Base-by-base conservation (phyloP, 2,329 filamentous ascomycete genomes). In the Passalora sequoiae region DNA sequence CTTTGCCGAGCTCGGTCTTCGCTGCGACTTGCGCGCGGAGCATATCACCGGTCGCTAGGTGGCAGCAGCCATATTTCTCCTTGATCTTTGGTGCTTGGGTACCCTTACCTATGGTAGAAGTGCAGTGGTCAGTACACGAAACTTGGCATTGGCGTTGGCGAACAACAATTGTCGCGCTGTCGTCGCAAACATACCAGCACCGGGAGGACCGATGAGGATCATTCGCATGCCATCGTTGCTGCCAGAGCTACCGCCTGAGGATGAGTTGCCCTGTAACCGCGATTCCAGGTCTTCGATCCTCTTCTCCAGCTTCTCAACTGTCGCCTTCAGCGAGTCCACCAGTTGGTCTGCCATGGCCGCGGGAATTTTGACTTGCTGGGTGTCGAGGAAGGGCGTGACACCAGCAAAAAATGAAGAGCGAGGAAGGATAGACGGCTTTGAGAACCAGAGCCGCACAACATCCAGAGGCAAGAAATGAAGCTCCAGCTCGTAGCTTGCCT, bases 31-130 rank as follows among this genome's bases (percentile, higher is more conserved):
- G 92, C 57, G 89, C 94, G 64, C 92, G 89, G 64, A 98, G 80
- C 92, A 98, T 98, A 72, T 98, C 92, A 68, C 92, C 92, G 47
- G 92, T 98, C 53, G 92, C 92, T 73, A 98, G 73, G 71, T 98
- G 92, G 75, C 92, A 98, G 74, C 89, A 89, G 67, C 83, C 88
- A 74, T 89, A 98, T 75, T 87, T 94, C 66, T 97, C 91, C 80
- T 96, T 96, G 73, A 98, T 92, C 70, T 85, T 91, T 55, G 92
- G 92, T 47, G 92, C 92, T 71, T 98, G 92, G 30, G 92, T 98
- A 71, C 92, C 92, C 81, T 98, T 98, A 74, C 92, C 92, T 97
- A 63, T 15, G 17, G 25, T 29, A 9, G 32, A 46, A 40, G 28
- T 13, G 12, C n/a, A 17, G 30, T 8, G 21, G 49, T 52, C 40